Conservation (phyloP, 768 basidiomycete genomes). For the Termitomyces titanicus region DNA sequence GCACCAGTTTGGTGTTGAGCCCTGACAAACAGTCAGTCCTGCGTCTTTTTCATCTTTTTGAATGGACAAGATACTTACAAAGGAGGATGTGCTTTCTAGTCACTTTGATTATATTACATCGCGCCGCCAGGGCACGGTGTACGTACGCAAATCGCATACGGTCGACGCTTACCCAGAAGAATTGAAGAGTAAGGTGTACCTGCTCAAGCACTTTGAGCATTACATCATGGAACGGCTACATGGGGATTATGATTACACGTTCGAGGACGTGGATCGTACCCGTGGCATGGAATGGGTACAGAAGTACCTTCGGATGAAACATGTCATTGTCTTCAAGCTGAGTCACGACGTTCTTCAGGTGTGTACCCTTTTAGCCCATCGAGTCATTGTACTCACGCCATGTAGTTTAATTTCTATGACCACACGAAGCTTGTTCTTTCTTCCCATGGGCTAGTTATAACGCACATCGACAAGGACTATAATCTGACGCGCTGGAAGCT, state of each 20-base stretch:
- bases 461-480: constrained; percentile 91
- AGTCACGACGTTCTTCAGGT: constrained; percentile 97
- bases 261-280: constrained; percentile 58
- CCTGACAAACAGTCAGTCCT: constrained; percentile 79
- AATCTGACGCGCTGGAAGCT: constrained; percentile 70
- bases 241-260: constrained; percentile 83
- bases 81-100: constrained; percentile 33
- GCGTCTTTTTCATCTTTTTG: no score
- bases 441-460: constrained; percentile 70
- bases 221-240: constrained; percentile 93
- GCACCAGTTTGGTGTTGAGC: constrained; percentile 78
- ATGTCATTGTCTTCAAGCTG: constrained; percentile 94
- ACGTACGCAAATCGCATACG: constrained; percentile 67
- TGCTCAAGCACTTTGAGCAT: constrained; percentile 89
- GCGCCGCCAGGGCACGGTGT: constrained; percentile 60
- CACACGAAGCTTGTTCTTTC: constrained; percentile 94
- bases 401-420: constrained; percentile 97
- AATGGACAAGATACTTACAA: background rate
- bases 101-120: constrained; percentile 88
- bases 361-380: constrained; percentile 17
- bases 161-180: constrained; percentile 74
- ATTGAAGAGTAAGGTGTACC: constrained; percentile 85
- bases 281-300: constrained; percentile 95
- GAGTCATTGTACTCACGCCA: background rate
- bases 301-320: constrained; percentile 94